Conservation (phyloP, 1,284 basidiomycete species). For the Inonotus hispidus region DNA sequence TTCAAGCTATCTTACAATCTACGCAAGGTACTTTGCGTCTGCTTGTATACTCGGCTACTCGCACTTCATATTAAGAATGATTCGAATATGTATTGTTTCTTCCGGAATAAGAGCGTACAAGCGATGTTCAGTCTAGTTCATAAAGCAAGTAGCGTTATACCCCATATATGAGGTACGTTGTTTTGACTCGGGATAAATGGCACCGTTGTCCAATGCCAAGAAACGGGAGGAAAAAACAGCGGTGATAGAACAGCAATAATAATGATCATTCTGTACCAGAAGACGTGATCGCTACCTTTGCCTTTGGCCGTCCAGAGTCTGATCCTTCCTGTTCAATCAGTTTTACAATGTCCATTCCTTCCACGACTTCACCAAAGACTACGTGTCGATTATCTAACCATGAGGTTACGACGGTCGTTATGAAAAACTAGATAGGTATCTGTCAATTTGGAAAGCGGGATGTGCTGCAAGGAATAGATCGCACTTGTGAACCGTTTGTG, state of each 20-base stretch:
- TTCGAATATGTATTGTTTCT: too few relatives aligned
- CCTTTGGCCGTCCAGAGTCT: slow-evolving; percentile 40
- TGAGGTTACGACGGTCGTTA: slow-evolving; percentile 63
- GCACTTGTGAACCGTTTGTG: slow-evolving; percentile 56
- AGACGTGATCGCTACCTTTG: slow-evolving; percentile 44
- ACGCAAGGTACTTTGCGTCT: too few relatives aligned
- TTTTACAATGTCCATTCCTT: slow-evolving; percentile 60
- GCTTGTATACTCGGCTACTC: too few relatives aligned
- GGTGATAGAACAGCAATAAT: slow-evolving; percentile 21
- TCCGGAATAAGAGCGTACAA: too few relatives aligned
- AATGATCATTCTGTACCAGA: slow-evolving; percentile 35
- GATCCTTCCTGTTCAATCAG: slow-evolving; percentile 58
- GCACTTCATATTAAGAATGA: too few relatives aligned
- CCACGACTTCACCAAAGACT: slow-evolving; percentile 73
- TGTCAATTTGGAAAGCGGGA: slow-evolving; percentile 21
- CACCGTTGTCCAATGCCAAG: not conserved
- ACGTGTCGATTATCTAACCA: slow-evolving; percentile 80
- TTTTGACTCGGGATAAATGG: not conserved
- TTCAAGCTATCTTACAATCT: too few relatives aligned
- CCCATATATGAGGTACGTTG: too few relatives aligned
- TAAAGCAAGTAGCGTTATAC: too few relatives aligned
- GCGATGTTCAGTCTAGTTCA: too few relatives aligned
- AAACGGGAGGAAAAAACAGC: not conserved
- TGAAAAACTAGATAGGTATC: slow-evolving; percentile 52
- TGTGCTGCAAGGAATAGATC: not conserved